Percentiles rank a stretch among this genome's conserved stretches.
These are phyloP conservation scores for Cladosporium sp. DNA, from an alignment of 2,329 filamentous ascomycete species.

Conservation along the genomic window DNA sequence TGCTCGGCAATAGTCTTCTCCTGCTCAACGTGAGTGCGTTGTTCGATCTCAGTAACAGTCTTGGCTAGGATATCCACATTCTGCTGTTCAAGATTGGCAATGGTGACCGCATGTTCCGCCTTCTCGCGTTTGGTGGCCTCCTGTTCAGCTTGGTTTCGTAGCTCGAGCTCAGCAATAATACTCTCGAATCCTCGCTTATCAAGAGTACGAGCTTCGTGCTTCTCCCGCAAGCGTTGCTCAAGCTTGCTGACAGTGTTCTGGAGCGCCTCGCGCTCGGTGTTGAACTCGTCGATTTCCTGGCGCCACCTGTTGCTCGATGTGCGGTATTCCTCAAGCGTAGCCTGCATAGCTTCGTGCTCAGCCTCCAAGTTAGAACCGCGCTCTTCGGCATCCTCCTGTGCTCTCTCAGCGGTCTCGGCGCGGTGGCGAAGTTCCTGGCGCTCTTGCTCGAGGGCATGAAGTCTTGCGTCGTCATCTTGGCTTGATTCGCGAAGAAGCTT, in stretches of 20 bases:
- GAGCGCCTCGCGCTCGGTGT: conserved; percentile 67
- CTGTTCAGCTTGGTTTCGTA: conserved; percentile 79
- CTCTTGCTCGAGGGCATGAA: conserved; percentile 46
- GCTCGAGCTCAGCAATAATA: conserved; percentile 65
- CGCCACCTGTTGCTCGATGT: conserved; percentile 60
- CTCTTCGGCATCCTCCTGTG: conserved; percentile 30
- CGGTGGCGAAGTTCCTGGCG: conserved; percentile 42
- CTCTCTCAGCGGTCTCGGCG: conserved; percentile 38
- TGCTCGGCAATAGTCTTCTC: conserved; percentile 56
- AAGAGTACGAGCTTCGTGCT: conserved; percentile 57
- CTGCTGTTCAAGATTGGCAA: conserved; percentile 73
- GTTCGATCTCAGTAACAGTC: conserved; percentile 60
- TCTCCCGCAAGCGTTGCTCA: conserved; percentile 77
- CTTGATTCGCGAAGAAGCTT: conserved; percentile 45
- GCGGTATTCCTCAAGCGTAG: conserved; percentile 65
- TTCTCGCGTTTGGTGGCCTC: conserved; percentile 56
- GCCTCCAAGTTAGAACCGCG: conserved; percentile 47
- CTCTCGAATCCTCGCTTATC: conserved; percentile 82
- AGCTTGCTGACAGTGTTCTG: conserved; percentile 61
- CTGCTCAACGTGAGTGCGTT: conserved; percentile 68
- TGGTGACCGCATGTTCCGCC: conserved; percentile 58
- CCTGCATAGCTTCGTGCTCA: conserved; percentile 62
- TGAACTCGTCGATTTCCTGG: conserved; percentile 57
- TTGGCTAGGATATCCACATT: conserved; percentile 48
- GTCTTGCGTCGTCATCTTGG: conserved; percentile 44